Conservation (phyloP, 2,329 filamentous ascomycete genomes). For the Arthrinium phaeospermum region DNA sequence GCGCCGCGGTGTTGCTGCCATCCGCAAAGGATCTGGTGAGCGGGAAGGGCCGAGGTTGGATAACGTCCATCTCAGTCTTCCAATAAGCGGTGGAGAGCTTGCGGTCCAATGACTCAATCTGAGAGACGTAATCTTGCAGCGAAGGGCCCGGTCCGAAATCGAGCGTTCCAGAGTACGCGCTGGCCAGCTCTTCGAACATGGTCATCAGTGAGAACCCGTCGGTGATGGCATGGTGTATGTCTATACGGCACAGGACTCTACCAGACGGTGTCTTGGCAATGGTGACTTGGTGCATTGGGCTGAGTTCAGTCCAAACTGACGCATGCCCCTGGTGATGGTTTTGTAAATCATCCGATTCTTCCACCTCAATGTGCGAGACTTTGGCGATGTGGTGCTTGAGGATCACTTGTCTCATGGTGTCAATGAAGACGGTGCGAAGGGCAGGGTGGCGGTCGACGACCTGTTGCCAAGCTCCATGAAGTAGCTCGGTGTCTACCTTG, state of each 20-base stretch:
- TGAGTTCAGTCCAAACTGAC: neutral
- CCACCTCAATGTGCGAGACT: neutral
- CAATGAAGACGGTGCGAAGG: constrained; percentile 21
- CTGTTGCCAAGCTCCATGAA: constrained; percentile 22
- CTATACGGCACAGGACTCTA: constrained; percentile 15
- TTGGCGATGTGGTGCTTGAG: neutral
- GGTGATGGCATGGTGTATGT: constrained; percentile 22
- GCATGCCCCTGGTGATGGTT: too few species aligned
- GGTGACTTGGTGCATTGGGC: constrained; percentile 19
- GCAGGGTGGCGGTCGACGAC: constrained; percentile 23
- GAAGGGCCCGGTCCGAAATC: constrained; percentile 15
- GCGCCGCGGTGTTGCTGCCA: neutral
- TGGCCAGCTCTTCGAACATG: constrained; percentile 22
- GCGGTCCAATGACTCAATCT: constrained; percentile 2
- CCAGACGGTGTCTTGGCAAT: constrained; percentile 17
- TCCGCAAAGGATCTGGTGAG: neutral
- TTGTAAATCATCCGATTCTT: neutral
- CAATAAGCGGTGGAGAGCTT: neutral
- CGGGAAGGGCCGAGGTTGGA: neutral
- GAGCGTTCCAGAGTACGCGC: constrained; percentile 13
- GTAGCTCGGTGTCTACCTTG: constrained; percentile 16
- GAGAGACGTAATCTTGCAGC: constrained; percentile 14
- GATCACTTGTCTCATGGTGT: neutral
- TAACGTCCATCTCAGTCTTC: neutral
- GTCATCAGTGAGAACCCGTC: constrained; percentile 23